Evolutionary conservation across 1,284 basidiomycete species (phyloP).

Genomic region (Apiotrichum laibachii): DNA sequence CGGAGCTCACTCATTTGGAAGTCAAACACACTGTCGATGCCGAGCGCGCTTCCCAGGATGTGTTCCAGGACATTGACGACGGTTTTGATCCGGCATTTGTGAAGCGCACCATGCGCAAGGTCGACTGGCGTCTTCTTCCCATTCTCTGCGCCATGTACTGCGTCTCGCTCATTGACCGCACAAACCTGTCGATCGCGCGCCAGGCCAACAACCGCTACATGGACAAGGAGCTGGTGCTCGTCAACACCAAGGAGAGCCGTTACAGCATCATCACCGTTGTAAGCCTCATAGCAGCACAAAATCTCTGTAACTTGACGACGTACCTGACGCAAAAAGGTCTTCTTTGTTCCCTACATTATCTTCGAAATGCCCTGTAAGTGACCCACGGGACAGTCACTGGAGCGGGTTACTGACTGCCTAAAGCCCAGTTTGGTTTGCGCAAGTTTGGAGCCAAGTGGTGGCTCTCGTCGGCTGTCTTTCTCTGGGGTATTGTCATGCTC

Average conservation of each 20-base stretch:
- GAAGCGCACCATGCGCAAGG: slow-evolving; percentile 15
- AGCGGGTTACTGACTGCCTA: too few species aligned
- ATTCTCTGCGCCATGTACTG: slow-evolving; percentile 14
- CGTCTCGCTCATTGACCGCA: slow-evolving; percentile 17
- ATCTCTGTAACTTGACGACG: too few species aligned
- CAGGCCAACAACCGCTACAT: slow-evolving; percentile 23
- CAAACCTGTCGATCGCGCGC: slow-evolving; percentile 27
- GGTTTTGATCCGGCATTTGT: slow-evolving; percentile 10
- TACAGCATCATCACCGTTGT: slow-evolving; percentile 46
- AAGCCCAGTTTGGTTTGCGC: slow-evolving; percentile 25
- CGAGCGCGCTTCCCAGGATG: too few species aligned
- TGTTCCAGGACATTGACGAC: neutral
- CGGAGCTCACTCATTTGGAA: too few species aligned
- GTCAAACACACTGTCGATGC: too few species aligned
- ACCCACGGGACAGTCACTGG: slow-evolving; percentile 4
- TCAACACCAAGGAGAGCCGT: slow-evolving; percentile 29
- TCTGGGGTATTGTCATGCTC: slow-evolving; percentile 51
- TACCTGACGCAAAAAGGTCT: too few species aligned
- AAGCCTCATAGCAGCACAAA: too few species aligned
- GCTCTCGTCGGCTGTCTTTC: slow-evolving; percentile 17
- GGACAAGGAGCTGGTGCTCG: slow-evolving; percentile 23
- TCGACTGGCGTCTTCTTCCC: slow-evolving; percentile 15
- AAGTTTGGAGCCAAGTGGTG: slow-evolving; percentile 19
- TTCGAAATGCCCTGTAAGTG: slow-evolving; percentile 24
- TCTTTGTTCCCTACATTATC: slow-evolving; percentile 50